Evolutionary conservation across 495 filamentous ascomycete species (phyloP), one percentile per base, ranked within the genome.

Genomic region (Lindgomyces ingoldianus): DNA sequence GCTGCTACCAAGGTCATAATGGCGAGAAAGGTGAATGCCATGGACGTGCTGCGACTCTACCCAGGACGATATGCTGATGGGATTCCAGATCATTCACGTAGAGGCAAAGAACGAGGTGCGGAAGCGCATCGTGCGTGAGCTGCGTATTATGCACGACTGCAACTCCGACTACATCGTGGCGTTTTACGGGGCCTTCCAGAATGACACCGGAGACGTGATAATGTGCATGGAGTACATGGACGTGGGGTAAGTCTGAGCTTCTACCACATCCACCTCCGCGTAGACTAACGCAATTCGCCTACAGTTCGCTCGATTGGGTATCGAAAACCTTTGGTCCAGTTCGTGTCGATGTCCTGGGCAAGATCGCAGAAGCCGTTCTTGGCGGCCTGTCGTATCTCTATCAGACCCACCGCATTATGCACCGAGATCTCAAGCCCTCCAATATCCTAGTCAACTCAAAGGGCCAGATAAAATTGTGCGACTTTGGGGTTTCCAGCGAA

Each of bases 171-270:
- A 92, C 73, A 98, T 98, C 70, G 94, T 98, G 24, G 95, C 87
- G 14, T 98, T 98, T 76, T 97, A 97, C 70, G 94, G 94, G 49
- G 94, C 94, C 22, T 98, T 98, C 76, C 83, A 97, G 60, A 96
- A 96, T 70, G 91, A 96, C 68, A 89, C 88, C 47, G 89, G 94
- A 65, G 94, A 98, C 78, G 95, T 98, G 63, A 91, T 97, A 62
- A 89, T 98, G 89, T 98, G 94, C 74, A 98, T 98, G 94, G 94
- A 98, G 74, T 97, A 98, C 72, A 96, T 96, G 92, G 94, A 98
- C 80, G 91, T 91, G 76, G 95, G 95, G 94, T 98, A 84, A 74
- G 70, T 64, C n/a, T 4, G 21, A 55, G 51, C 51, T 55, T 48
- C 47, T n/a, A n/a, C 49, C 39, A 36, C 36, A 26, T 25, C 19